Conservation (phyloP, 495 filamentous ascomycete species). For the Daldinia loculata region DNA sequence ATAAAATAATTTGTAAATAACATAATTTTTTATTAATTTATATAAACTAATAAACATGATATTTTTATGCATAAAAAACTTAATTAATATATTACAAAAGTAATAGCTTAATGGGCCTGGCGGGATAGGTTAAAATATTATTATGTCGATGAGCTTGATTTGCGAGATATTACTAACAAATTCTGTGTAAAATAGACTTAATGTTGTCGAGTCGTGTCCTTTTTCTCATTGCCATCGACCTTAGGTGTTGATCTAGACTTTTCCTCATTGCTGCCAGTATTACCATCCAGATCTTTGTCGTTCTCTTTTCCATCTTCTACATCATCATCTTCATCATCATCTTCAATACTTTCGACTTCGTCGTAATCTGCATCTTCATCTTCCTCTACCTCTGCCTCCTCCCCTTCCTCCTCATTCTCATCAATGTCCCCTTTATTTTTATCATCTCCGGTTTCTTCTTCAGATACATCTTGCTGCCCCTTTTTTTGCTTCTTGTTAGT, state of each 20-base stretch:
- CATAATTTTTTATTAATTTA: too few species aligned
- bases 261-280: not conserved
- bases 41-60: too few species aligned
- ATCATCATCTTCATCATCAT: not conserved
- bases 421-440: not conserved
- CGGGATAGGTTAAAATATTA: too few species aligned
- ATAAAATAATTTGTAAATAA: too few species aligned
- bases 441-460: constrained; percentile 2
- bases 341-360: not conserved
- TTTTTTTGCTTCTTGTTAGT: constrained; percentile 43
- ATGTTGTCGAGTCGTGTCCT: too few species aligned
- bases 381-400: constrained; percentile 10
- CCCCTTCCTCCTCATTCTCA: constrained; percentile 16
- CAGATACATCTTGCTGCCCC: constrained; percentile 32
- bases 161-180: too few species aligned
- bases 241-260: not conserved
- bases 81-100: too few species aligned
- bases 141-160: too few species aligned
- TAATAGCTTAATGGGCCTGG: too few species aligned
- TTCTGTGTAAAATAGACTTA: too few species aligned
- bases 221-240: not conserved
- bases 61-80: too few species aligned
- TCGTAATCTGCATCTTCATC: not conserved
- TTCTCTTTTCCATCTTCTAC: constrained; percentile 1
- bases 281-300: not conserved